A percentile compares a stretch with the other conserved stretches of the same genome.
These are phyloP conservation scores for Huntiella abstrusa DNA, from an alignment of 2,329 filamentous ascomycete species.

Conservation along the genomic window DNA sequence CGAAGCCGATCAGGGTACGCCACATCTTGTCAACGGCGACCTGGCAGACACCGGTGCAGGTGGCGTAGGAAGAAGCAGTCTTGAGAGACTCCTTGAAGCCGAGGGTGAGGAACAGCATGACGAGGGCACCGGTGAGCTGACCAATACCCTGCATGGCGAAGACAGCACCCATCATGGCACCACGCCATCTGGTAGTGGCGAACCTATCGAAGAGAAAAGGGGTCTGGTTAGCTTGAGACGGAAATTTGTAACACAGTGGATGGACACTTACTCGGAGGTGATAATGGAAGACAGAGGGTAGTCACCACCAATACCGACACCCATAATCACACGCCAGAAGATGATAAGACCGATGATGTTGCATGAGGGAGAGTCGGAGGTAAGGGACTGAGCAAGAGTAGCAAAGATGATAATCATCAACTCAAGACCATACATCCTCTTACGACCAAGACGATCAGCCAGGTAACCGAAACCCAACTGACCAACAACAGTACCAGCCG, in stretches of 20 bases:
- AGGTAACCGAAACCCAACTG: conserved; percentile 64
- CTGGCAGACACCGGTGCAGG: conserved; percentile 29
- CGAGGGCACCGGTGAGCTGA: conserved; percentile 55
- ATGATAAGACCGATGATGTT: conserved; percentile 48
- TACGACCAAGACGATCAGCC: conserved; percentile 60
- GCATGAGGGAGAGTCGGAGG: conserved; percentile 42
- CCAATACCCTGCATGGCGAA: conserved; percentile 80
- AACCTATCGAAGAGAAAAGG: conserved; percentile 20
- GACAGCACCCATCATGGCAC: conserved; percentile 72
- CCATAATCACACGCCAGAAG: conserved; percentile 67
- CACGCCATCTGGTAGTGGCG: conserved; percentile 67
- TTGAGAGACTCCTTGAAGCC: conserved; percentile 49
- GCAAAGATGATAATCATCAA: conserved; percentile 65
- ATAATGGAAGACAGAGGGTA: conserved; percentile 72
- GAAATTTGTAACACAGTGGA: too few relatives aligned
- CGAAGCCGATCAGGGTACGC: conserved; percentile 63
- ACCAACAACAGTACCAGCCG: conserved; percentile 64
- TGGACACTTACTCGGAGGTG: conserved; percentile 46
- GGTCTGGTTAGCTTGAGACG: too few relatives aligned
- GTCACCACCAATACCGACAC: conserved; percentile 30
- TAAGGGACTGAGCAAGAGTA: conserved; percentile 52
- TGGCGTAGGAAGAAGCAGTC: conserved; percentile 27
- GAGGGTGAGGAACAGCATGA: conserved; percentile 56
- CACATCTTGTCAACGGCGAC: conserved; percentile 64
- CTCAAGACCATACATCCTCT: conserved; percentile 55